A percentile compares a stretch with the other conserved stretches of the same genome.
Conservation (phyloP, 1,284 basidiomycete species). For the Papiliotrema flavescens region DNA sequence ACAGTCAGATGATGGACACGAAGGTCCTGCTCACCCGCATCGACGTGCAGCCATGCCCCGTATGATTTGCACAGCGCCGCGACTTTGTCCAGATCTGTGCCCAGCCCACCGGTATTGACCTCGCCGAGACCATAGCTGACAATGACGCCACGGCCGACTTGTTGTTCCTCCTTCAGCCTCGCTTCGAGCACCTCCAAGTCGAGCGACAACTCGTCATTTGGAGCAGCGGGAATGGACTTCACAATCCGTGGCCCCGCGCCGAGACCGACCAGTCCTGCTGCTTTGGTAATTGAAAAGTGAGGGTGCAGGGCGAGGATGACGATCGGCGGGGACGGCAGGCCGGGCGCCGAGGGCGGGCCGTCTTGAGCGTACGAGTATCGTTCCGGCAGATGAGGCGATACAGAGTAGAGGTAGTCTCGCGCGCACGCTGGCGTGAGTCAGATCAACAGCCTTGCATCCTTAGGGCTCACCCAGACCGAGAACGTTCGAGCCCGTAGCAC, state of each 20-base stretch:
- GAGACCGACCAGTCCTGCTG: conserved; percentile 52
- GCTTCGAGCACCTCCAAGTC: conserved; percentile 46
- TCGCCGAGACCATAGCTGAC: conserved; percentile 52
- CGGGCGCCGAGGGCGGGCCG: conserved; percentile 41
- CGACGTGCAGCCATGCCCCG: conserved; percentile 54
- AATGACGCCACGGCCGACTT: conserved; percentile 42
- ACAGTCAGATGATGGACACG: too few species aligned
- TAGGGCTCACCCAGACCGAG: conserved; percentile 47
- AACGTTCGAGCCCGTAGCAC: conserved; percentile 54
- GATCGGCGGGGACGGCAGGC: conserved; percentile 40
- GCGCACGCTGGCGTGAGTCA: conserved; percentile 37
- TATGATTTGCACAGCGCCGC: conserved; percentile 48
- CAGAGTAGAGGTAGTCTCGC: conserved; percentile 40
- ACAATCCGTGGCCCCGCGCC: conserved; percentile 45
- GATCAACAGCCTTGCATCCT: background rate
- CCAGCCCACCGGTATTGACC: conserved; percentile 55
- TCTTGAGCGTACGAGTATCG: conserved; percentile 49
- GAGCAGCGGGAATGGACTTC: conserved; percentile 31
- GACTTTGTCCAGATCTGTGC: conserved; percentile 37
- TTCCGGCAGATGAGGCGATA: conserved; percentile 25
- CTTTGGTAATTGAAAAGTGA: conserved; percentile 53
- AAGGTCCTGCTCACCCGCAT: conserved; percentile 48
- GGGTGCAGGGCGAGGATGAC: conserved; percentile 51
- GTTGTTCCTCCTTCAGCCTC: conserved; percentile 30
- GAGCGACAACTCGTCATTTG: conserved; percentile 45